Percentiles rank a stretch among this genome's conserved stretches.
Conservation (phyloP, 1,139 yeast species). For the Suhomyces choctaworum region DNA sequence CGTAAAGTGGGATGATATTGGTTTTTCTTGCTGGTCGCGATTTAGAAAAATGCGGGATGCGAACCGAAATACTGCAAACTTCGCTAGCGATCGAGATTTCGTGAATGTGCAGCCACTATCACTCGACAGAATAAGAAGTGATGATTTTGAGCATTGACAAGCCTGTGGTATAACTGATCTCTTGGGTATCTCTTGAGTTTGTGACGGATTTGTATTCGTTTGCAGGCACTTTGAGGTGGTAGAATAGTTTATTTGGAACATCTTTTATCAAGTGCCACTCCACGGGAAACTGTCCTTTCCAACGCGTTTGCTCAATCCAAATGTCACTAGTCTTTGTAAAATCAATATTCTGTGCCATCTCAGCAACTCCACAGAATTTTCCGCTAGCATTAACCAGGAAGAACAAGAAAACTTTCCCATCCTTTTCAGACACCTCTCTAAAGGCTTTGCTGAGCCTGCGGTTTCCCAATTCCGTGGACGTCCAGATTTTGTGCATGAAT, state of each 20-base stretch:
- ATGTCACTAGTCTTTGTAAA: conserved; percentile 39
- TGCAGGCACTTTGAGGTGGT: conserved; percentile 42
- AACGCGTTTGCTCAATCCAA: conserved; percentile 51
- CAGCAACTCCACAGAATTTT: conserved; percentile 62
- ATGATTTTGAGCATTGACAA: conserved; percentile 50
- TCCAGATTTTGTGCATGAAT: conserved; percentile 53
- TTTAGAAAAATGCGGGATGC: conserved; percentile 3
- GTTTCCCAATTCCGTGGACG: conserved; percentile 60
- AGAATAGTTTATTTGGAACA: conserved; percentile 48
- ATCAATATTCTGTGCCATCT: conserved; percentile 47
- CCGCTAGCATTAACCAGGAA: conserved; percentile 64
- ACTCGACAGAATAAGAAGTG: conserved; percentile 20
- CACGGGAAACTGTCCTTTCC: conserved; percentile 54
- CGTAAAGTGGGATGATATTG: conserved; percentile 6
- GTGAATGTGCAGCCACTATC: not conserved
- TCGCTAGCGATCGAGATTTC: not conserved
- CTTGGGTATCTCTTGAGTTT: conserved; percentile 63
- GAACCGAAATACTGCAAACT: conserved; percentile 1
- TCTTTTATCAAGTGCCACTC: conserved; percentile 55
- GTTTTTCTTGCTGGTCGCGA: conserved; percentile 3
- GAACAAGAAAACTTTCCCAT: conserved; percentile 44
- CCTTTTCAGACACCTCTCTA: conserved; percentile 16
- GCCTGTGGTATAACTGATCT: conserved; percentile 46
- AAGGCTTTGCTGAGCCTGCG: conserved; percentile 48
- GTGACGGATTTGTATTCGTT: conserved; percentile 57